Evolutionary conservation across 805 yeast genomes (phyloP).

Genomic region (Starmerella ratchasimensis): DNA sequence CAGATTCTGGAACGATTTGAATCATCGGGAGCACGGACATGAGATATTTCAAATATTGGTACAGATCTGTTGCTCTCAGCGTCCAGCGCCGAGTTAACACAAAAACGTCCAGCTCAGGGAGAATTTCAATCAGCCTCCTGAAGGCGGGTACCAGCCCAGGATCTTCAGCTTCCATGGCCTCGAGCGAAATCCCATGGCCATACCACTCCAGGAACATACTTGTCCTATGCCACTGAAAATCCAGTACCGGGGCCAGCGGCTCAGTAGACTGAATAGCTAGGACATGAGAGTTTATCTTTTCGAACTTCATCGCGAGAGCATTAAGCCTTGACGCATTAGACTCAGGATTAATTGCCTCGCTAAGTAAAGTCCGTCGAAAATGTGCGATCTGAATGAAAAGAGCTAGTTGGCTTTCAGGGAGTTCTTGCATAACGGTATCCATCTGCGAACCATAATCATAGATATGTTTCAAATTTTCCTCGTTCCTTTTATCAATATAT

Average conservation of each 20-base stretch:
- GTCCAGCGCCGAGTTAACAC: conserved; percentile 95
- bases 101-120: conserved; percentile 64
- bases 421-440: conserved; percentile 1
- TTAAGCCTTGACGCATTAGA: conserved; percentile 3
- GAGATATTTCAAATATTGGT: conserved; percentile 61
- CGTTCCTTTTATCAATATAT: conserved; percentile 2
- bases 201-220: conserved; percentile 10
- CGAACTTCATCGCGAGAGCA: conserved; percentile 5
- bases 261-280: background rate
- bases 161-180: conserved; percentile 21
- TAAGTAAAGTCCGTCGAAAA: conserved; percentile 18
- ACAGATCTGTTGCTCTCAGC: conserved; percentile 86
- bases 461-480: conserved; percentile 1
- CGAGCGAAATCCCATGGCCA: conserved; percentile 23
- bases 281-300: conserved; percentile 9
- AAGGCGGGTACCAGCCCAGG: conserved; percentile 46
- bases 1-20: background rate
- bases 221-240: conserved; percentile 11
- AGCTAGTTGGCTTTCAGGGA: conserved; percentile 16
- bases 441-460: background rate
- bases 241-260: conserved; percentile 1
- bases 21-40: conserved; percentile 53
- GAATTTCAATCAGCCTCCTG: conserved; percentile 47
- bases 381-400: conserved; percentile 19
- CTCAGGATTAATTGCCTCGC: conserved; percentile 6